phyloP scores from a whole-genome alignment of 1,139 yeast species.

The Yamadazyma atlantica region DNA sequence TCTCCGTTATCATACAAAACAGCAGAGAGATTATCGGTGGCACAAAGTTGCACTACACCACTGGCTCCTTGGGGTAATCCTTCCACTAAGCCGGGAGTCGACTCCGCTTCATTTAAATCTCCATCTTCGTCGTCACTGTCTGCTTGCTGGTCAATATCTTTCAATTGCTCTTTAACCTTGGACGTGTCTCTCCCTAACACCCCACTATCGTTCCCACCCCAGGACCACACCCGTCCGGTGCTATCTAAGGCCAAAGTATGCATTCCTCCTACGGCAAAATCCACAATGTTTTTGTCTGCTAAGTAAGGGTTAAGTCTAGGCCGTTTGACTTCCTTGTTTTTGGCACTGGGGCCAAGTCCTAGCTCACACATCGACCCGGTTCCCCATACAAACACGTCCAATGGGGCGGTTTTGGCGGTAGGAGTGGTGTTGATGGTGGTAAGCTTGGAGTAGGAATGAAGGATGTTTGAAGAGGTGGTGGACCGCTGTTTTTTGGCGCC shows the following conservation, averaged over 20 bases:
- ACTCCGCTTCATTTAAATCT: slow-evolving; percentile 81
- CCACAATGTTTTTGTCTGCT: slow-evolving; percentile 54
- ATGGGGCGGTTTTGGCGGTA: slow-evolving; percentile 38
- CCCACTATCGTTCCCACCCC: slow-evolving; percentile 96
- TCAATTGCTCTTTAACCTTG: slow-evolving; percentile 57
- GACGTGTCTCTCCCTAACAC: slow-evolving; percentile 89
- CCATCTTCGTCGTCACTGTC: slow-evolving; percentile 62
- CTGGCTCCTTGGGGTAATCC: slow-evolving; percentile 61
- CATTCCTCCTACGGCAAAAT: slow-evolving; percentile 94
- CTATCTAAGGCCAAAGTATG: slow-evolving; percentile 83
- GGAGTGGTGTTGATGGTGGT: slow-evolving; percentile 48
- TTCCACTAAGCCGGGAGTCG: slow-evolving; percentile 80
- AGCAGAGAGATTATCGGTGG: slow-evolving; percentile 89
- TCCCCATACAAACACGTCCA: slow-evolving; percentile 92
- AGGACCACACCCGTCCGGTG: slow-evolving; percentile 80
- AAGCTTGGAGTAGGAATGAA: slow-evolving; percentile 50
- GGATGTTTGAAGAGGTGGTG: slow-evolving; percentile 42
- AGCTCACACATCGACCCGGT: slow-evolving; percentile 96
- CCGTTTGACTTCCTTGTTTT: slow-evolving; percentile 88
- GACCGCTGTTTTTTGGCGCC: slow-evolving; percentile 26
- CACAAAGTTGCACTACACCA: slow-evolving; percentile 84
- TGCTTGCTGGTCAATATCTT: slow-evolving; percentile 62
- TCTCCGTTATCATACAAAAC: slow-evolving; percentile 79
- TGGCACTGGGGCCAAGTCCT: slow-evolving; percentile 88
- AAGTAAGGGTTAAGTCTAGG: slow-evolving; percentile 87